These are phyloP conservation scores for Sphagnum fallax DNA, from an alignment of 228 moss, liverwort and hornwort species.

Conservation along the genomic window DNA sequence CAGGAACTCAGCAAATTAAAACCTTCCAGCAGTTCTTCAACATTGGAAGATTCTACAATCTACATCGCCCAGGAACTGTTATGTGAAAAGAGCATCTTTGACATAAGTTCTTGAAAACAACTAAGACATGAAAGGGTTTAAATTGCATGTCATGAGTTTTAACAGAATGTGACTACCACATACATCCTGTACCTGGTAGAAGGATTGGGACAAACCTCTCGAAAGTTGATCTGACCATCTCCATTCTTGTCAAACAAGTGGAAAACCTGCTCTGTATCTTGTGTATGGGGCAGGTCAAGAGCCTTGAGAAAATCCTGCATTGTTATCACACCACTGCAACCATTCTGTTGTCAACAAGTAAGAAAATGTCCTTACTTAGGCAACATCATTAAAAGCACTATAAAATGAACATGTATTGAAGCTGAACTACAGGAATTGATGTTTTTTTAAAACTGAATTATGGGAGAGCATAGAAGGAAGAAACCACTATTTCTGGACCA, in stretches of 20 bases:
- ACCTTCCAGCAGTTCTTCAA: too few species aligned
- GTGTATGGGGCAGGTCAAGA: slow-evolving; percentile 43
- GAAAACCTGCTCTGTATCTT: slow-evolving; percentile 44
- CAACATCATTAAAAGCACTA: not conserved
- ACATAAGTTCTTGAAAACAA: too few species aligned
- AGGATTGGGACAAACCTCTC: slow-evolving; percentile 31
- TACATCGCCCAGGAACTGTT: too few species aligned
- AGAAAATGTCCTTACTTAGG: not conserved
- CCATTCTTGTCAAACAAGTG: slow-evolving; percentile 54
- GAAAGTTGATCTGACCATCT: slow-evolving; percentile 44
- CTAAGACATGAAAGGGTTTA: too few species aligned
- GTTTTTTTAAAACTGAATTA: too few species aligned
- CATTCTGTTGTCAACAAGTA: not conserved
- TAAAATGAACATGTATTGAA: not conserved
- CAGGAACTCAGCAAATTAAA: not conserved
- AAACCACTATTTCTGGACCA: too few species aligned
- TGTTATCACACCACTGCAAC: slow-evolving; percentile 46
- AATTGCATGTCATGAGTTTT: too few species aligned
- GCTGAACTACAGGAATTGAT: too few species aligned
- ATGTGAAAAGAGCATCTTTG: too few species aligned
- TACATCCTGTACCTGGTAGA: not conserved
- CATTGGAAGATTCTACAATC: too few species aligned
- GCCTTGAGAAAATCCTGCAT: slow-evolving; percentile 32
- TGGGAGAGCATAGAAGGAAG: too few species aligned
- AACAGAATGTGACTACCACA: not conserved